Conservation (phyloP, 768 basidiomycete species). For the Termitomyces sp. region DNA sequence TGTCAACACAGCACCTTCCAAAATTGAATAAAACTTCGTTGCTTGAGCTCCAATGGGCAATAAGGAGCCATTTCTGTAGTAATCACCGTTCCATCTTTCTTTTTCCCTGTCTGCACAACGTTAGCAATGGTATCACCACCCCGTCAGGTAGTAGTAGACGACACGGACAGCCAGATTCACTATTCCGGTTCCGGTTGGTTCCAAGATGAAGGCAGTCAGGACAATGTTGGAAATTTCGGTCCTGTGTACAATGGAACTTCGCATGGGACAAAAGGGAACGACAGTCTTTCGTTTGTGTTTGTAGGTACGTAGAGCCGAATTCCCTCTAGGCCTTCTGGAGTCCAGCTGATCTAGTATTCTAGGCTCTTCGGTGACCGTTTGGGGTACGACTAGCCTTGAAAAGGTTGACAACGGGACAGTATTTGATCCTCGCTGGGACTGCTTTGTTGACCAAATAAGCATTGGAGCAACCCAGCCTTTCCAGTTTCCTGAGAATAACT, state of each 20-base stretch:
- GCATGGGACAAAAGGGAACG: slow-evolving; percentile 23
- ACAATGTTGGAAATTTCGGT: slow-evolving; percentile 25
- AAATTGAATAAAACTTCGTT: no score
- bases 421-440: slow-evolving; percentile 20
- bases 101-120: neutral
- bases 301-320: slow-evolving; percentile 14
- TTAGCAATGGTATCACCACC: neutral
- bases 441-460: slow-evolving; percentile 18
- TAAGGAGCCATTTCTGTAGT: neutral
- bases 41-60: neutral
- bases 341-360: neutral
- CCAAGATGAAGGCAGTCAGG: slow-evolving; percentile 18
- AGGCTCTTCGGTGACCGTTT: slow-evolving; percentile 13
- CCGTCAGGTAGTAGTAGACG: slow-evolving; percentile 28
- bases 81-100: neutral
- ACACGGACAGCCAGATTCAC: slow-evolving; percentile 23
- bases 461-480: slow-evolving; percentile 10
- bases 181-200: slow-evolving; percentile 27
- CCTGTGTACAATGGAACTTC: slow-evolving; percentile 23
- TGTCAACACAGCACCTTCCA: no score
- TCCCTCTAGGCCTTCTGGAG: neutral
- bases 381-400: slow-evolving; percentile 15
- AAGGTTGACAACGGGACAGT: slow-evolving; percentile 3
- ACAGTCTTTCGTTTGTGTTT: slow-evolving; percentile 23
- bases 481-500: slow-evolving; percentile 14